Conservation (phyloP, 495 filamentous ascomycete genomes). For the Xanthoparmelia taractica region DNA sequence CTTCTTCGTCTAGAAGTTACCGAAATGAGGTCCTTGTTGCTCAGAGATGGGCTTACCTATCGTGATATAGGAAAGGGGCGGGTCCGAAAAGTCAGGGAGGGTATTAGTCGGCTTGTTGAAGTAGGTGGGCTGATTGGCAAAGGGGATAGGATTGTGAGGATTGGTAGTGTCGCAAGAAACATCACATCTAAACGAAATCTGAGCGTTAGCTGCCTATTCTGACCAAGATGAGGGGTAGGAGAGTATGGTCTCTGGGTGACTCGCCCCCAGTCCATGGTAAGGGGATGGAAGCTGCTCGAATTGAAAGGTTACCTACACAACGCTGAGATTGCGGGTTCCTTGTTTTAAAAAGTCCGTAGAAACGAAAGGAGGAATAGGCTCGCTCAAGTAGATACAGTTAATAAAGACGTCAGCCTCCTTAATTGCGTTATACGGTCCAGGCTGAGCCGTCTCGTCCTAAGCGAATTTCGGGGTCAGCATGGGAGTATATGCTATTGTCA, state of each 20-base stretch:
- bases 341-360: slow-evolving; percentile 57
- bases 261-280: slow-evolving; percentile 40
- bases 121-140: slow-evolving; percentile 74
- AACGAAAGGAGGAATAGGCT: slow-evolving; percentile 65
- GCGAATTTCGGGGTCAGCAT: not conserved
- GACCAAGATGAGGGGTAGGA: not conserved
- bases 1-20: no score
- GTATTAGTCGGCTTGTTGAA: slow-evolving; percentile 77
- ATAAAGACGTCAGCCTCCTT: slow-evolving; percentile 61
- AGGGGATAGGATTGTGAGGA: slow-evolving; percentile 70
- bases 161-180: slow-evolving; percentile 33
- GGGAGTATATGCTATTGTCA: not conserved
- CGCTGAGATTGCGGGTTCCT: slow-evolving; percentile 65
- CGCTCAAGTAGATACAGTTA: slow-evolving; percentile 83
- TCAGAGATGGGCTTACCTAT: slow-evolving; percentile 37
- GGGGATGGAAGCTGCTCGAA: not conserved
- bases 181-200: not conserved
- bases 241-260: not conserved
- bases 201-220: not conserved
- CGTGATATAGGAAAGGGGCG: slow-evolving; percentile 66
- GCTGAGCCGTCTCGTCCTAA: not conserved
- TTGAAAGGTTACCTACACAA: slow-evolving; percentile 76
- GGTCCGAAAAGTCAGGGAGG: slow-evolving; percentile 42
- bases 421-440: not conserved
- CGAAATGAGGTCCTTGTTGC: no score